Conservation (phyloP, 129 eudicot genomes). For the Kitagawia praeruptora region DNA sequence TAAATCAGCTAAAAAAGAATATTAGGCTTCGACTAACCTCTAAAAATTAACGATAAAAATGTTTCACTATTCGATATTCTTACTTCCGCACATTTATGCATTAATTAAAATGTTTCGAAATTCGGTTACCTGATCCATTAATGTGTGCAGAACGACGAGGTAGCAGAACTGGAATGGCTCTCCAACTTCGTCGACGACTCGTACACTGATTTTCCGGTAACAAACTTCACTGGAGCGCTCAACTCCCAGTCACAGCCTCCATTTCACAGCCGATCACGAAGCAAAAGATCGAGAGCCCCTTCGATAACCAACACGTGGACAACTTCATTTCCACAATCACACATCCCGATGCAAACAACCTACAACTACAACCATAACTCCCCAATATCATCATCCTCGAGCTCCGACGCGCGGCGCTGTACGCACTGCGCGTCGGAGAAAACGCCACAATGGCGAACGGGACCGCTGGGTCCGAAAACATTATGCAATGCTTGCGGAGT, state of each 20-base stretch:
- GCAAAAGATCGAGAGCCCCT: constrained; percentile 40
- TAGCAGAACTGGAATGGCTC: constrained; percentile 77
- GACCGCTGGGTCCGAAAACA: constrained; percentile 72
- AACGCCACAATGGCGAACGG: constrained; percentile 83
- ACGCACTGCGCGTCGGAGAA: constrained; percentile 79
- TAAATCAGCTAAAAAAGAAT: neutral
- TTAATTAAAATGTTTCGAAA: too few relatives aligned
- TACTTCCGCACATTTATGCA: too few relatives aligned
- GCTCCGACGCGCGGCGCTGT: constrained; percentile 43
- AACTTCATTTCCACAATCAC: constrained; percentile 11
- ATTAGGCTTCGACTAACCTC: neutral
- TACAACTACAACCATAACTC: constrained; percentile 9
- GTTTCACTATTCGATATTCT: too few relatives aligned
- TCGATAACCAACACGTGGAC: constrained; percentile 19
- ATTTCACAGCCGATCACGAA: constrained; percentile 35
- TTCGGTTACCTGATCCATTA: neutral
- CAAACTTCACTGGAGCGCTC: constrained; percentile 23
- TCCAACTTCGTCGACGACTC: constrained; percentile 72
- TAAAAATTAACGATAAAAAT: neutral
- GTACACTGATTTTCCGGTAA: constrained; percentile 41
- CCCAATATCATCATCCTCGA: constrained; percentile 4
- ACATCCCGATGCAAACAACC: neutral
- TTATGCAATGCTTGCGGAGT: constrained; percentile 81
- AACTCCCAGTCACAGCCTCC: constrained; percentile 25
- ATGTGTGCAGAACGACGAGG: constrained; percentile 43